Conservation (phyloP, 2,329 filamentous ascomycete genomes). For the Pseudocercospora musae region DNA sequence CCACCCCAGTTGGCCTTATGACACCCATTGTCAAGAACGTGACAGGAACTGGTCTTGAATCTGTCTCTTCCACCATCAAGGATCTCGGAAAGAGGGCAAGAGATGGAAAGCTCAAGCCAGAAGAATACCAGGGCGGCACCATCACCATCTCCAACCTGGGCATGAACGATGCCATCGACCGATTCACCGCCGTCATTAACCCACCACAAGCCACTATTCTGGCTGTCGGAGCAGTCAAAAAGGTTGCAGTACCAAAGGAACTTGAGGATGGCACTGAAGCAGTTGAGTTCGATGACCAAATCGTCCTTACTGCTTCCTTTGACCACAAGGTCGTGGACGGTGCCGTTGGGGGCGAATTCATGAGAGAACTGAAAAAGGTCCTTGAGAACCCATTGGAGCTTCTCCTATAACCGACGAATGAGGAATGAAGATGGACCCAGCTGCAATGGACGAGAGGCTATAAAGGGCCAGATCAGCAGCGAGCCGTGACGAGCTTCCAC, state of each 20-base stretch:
- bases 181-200: slow-evolving; percentile 99
- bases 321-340: slow-evolving; percentile 99
- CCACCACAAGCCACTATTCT: slow-evolving; percentile 94
- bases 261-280: slow-evolving; percentile 71
- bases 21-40: slow-evolving; percentile 94
- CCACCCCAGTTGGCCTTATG: slow-evolving; percentile 90
- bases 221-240: slow-evolving; percentile 89
- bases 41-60: slow-evolving; percentile 78
- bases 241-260: slow-evolving; percentile 86
- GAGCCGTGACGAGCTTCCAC: background rate
- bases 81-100: slow-evolving; percentile 94
- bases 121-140: slow-evolving; percentile 98
- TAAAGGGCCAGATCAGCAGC: slow-evolving; percentile 4
- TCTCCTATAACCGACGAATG: slow-evolving; percentile 62
- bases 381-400: slow-evolving; percentile 96
- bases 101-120: slow-evolving; percentile 97
- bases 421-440: background rate
- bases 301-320: slow-evolving; percentile 90
- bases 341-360: slow-evolving; percentile 93
- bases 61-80: slow-evolving; percentile 87
- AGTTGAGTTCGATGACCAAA: slow-evolving; percentile 95
- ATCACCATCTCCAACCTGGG: slow-evolving; percentile 99
- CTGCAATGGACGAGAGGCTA: slow-evolving; percentile 12
- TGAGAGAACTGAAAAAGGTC: slow-evolving; percentile 94
- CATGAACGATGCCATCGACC: slow-evolving; percentile 95